Evolutionary conservation across 495 filamentous ascomycete species (phyloP).

Genomic region (Lophium mytilinum): DNA sequence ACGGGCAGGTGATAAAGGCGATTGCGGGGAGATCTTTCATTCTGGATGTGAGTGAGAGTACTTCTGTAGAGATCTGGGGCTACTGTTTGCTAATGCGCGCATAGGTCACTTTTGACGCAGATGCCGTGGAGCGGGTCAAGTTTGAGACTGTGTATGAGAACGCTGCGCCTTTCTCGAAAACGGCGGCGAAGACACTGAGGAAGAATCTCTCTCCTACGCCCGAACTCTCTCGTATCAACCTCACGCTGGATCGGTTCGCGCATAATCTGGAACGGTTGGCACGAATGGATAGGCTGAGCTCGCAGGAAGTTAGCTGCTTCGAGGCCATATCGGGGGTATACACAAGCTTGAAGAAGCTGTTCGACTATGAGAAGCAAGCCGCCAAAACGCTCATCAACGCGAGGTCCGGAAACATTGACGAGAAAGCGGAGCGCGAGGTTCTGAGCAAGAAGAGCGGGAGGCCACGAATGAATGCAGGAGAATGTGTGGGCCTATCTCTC

Average conservation of each 20-base stretch:
- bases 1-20: constrained; percentile 32
- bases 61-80: neutral
- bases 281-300: constrained; percentile 69
- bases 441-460: constrained; percentile 63
- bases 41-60: constrained; percentile 41
- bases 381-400: constrained; percentile 35
- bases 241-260: constrained; percentile 61
- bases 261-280: constrained; percentile 74
- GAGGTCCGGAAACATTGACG: constrained; percentile 41
- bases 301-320: constrained; percentile 68
- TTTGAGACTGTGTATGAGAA: constrained; percentile 3
- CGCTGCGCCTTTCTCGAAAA: constrained; percentile 13
- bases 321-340: constrained; percentile 80
- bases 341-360: constrained; percentile 53
- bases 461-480: constrained; percentile 67
- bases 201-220: constrained; percentile 43
- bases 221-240: constrained; percentile 40
- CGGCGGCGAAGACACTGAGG: constrained; percentile 46
- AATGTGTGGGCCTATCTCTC: constrained; percentile 63
- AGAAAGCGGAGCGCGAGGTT: constrained; percentile 42
- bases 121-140: constrained; percentile 28
- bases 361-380: constrained; percentile 59
- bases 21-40: constrained; percentile 53
- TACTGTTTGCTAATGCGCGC: too few species aligned
- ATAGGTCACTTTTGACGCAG: constrained; percentile 28